Base-by-base conservation (phyloP, 495 filamentous ascomycete species). In the Penicillium turbatum region DNA sequence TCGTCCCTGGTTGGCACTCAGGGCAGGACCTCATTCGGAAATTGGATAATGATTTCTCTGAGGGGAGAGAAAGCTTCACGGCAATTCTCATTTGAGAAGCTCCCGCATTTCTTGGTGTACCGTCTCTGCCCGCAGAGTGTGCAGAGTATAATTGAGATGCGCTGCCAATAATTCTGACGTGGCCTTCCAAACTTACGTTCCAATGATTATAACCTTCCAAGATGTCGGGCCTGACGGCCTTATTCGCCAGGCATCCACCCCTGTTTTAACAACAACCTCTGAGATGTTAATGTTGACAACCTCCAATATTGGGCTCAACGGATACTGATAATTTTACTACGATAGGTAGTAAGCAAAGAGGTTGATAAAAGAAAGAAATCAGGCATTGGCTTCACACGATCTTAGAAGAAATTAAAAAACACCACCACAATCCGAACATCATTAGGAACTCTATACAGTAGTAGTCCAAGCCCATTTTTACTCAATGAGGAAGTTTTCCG, bases 401-500 rank as follows among this genome's bases (percentile, higher is more conserved):
- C 54, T 59, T 54, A 37, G 50, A 54, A 60, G 48, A 29, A 52
- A 54, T 46, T n/a, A 39, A 56, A 54, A 34, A 51, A 39, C 41
- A 55, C 21, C 45, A 51, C 30, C 58, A 63, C 66, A 59, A 57
- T 69, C 67, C 62, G 63, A 72, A 73, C 69, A 63, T 75, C 70
- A 72, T 73, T 75, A 75, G 61, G 67, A 68, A 62, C 61, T 70
- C 66, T 71, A 73, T 75, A 72, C 72, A 72, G 44, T 39, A 31
- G 46, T 35, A 51, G 31, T 57, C 53, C 51, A 57, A 58, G 36
- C 39, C 37, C 43, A 45, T 46, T 42, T 55, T 73, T 83, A 93
- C 71, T 90, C 85, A 64, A 97, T 89, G 48, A 85, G 54, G 72
- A 88, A 96, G 30, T 79, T 82, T 44, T 95, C 92, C 2, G 90